Percentiles rank a stretch among this genome's conserved stretches.
These are phyloP conservation scores for Naganishia sp. DNA, from an alignment of 1,284 basidiomycete species.

Conservation along the genomic window DNA sequence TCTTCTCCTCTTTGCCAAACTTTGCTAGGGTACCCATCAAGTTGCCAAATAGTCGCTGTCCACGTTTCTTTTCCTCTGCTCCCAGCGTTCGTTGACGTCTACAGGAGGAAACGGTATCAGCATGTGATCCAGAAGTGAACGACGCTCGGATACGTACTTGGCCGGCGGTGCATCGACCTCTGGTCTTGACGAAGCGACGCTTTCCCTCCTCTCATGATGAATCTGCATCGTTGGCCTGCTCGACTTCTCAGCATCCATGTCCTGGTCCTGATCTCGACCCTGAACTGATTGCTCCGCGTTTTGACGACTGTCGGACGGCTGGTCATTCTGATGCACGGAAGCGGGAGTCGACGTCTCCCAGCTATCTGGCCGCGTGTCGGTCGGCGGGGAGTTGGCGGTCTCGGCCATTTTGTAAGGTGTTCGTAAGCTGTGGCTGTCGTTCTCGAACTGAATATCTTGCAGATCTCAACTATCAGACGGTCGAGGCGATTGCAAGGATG, in stretches of 20 bases:
- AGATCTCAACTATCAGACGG: too few species aligned
- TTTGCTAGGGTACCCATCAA: conserved; percentile 51
- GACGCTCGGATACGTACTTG: conserved; percentile 2
- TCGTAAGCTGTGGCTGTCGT: too few species aligned
- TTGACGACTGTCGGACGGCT: background rate
- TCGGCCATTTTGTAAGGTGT: conserved; percentile 11
- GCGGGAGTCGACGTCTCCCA: conserved; percentile 6
- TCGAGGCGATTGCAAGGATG: too few species aligned
- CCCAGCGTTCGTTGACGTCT: conserved; percentile 45
- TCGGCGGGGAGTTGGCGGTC: background rate
- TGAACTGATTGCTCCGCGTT: background rate
- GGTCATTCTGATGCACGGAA: background rate
- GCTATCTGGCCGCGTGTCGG: conserved; percentile 10
- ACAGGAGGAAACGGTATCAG: background rate
- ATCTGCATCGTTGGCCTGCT: conserved; percentile 24
- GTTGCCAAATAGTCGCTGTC: conserved; percentile 51
- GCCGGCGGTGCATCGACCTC: conserved; percentile 17
- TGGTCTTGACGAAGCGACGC: conserved; percentile 9
- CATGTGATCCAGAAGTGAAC: background rate
- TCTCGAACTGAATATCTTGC: too few species aligned
- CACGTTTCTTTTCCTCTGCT: conserved; percentile 48
- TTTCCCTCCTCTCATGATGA: conserved; percentile 19
- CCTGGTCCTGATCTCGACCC: background rate
- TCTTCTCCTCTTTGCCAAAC: conserved; percentile 53
- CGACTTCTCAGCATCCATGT: background rate